A percentile compares a stretch with the other conserved stretches of the same genome.
These are phyloP conservation scores for Datisca glomerata DNA, from an alignment of 306 rosid genomes.

Conservation along the genomic window DNA sequence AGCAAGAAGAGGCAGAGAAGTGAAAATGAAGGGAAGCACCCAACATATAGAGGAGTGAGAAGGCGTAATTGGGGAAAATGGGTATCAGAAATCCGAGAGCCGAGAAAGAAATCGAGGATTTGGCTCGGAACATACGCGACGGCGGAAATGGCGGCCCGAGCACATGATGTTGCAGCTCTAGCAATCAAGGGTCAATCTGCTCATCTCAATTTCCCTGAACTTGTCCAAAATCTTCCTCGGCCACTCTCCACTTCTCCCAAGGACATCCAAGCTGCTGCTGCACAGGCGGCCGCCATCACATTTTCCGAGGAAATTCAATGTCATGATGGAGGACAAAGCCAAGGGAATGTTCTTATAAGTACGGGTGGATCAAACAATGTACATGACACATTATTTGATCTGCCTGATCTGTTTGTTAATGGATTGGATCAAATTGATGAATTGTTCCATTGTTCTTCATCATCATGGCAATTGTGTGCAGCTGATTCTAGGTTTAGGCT, in stretches of 20 bases:
- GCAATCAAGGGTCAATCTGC: slow-evolving; percentile 10
- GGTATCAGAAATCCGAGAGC: slow-evolving; percentile 15
- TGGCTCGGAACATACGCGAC: slow-evolving; percentile 11
- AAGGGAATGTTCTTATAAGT: background rate
- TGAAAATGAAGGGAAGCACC: background rate
- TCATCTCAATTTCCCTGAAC: slow-evolving; percentile 10
- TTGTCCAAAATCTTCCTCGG: slow-evolving; percentile 6
- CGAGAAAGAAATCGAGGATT: slow-evolving; percentile 15
- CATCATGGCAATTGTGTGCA: slow-evolving; percentile 50
- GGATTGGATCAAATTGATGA: slow-evolving; percentile 17
- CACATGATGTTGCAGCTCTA: slow-evolving; percentile 7
- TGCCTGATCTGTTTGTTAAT: slow-evolving; percentile 15
- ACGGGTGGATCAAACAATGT: background rate
- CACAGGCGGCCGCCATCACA: background rate
- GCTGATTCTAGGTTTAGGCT: slow-evolving; percentile 37
- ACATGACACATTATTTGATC: slow-evolving; percentile 7
- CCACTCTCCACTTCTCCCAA: slow-evolving; percentile 4
- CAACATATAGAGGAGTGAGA: slow-evolving; percentile 7
- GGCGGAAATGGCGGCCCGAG: slow-evolving; percentile 14
- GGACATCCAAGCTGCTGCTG: slow-evolving; percentile 7
- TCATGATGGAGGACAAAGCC: background rate
- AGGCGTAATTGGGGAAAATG: slow-evolving; percentile 10
- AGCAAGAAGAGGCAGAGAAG: background rate
- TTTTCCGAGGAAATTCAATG: background rate
- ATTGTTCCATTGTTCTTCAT: slow-evolving; percentile 21